Evolutionary conservation across 1,139 yeast genomes (phyloP), one percentile per base, ranked within the genome.

Genomic region (Candida labiduridarum): DNA sequence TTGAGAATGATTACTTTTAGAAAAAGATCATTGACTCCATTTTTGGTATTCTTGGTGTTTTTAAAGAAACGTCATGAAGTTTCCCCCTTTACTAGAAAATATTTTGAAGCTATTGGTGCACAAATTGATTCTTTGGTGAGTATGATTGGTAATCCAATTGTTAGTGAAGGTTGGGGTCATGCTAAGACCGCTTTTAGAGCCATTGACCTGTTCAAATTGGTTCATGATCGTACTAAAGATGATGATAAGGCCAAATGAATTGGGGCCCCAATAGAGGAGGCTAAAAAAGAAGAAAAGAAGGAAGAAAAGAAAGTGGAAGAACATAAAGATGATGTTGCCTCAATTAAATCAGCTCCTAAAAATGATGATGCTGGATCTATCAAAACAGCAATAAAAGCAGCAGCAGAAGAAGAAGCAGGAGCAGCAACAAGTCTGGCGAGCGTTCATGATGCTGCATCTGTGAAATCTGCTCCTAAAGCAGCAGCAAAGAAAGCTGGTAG

Each of bases 51-150:
- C 68, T 64, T 82, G 30, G 54, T 83, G 18, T 92, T 92, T 69
- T 77, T 90, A 67, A 89, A 89, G 70, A 71, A 87, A 54, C 82
- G 96, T 68, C 89, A 77, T 65, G 96, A 89, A 65, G 85, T 83
- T 60, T 87, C 95, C 8, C 76, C 83, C 42, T 85, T 84, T 71
- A 87, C 91, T 53, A 84, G 90, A 70, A 77, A 82, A 57, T 85
- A 83, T 45, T 77, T 91, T 63, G 84, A 87, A 69, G 73, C 78
- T 45, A 74, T 88, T 71, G 96, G 89, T 67, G 84, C 87, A 46
- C 78, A 85, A 57, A 63, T 86, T 52, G 97, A 91, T 66, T 84
- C 85, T 15, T 56, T 82, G 22, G 77, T 87, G 47, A 72, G 78
- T 57, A 76, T 77, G 57, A 79, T 87, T 43, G 64, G 75, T 30